Evolutionary conservation across 176 grass and related monocot species (phyloP), one percentile per base, ranked within the genome.

Genomic region (Eragrostis curvula): DNA sequence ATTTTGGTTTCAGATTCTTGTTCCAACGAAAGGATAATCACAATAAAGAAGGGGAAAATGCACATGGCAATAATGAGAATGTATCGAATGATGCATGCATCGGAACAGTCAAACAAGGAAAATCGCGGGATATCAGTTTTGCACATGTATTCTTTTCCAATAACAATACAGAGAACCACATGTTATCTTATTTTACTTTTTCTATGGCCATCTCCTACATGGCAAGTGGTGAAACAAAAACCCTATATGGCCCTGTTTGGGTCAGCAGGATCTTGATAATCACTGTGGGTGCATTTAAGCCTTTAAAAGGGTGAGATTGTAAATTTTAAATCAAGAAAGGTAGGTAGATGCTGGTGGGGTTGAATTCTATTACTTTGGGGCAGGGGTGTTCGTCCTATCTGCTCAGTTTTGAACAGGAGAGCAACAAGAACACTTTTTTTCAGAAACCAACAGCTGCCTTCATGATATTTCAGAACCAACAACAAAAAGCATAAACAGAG

Each of bases 131-230:
- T 52, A 47, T 41, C 42, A 61, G 53, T 24, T 62, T 24, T 74
- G 18, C 28, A 63, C 3, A 21, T 52, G 3, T 40, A 39, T 74
- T 55, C 14, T 74, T 66, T 75, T 75, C 32, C 5, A 75, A 75
- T 27, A 66, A 30, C 55, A 63, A 71, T 10, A 41, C 28, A 56
- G 48, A 18, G 12, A 50, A 50, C 23, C 43, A 66, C 11, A 30
- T 32, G n/a, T 20, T n/a, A 82, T 74, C 43, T 40, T 62, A 63
- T 82, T 59, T 71, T 42, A 50, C 40, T 69, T 56, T 50, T 50
- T 5, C 18, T 20, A 16, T 81, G 44, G 52, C 23, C 67, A 6
- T 28, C 49, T 70, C 17, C 40, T 59, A 71, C 17, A 30, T 16
- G 43, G 67, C 28, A 73, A 39, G 56, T 50, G 28, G 56, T 30